A percentile compares a stretch with the other conserved stretches of the same genome.
Conservation (phyloP, 2,329 filamentous ascomycete species). For the Talaromyces piceae region DNA sequence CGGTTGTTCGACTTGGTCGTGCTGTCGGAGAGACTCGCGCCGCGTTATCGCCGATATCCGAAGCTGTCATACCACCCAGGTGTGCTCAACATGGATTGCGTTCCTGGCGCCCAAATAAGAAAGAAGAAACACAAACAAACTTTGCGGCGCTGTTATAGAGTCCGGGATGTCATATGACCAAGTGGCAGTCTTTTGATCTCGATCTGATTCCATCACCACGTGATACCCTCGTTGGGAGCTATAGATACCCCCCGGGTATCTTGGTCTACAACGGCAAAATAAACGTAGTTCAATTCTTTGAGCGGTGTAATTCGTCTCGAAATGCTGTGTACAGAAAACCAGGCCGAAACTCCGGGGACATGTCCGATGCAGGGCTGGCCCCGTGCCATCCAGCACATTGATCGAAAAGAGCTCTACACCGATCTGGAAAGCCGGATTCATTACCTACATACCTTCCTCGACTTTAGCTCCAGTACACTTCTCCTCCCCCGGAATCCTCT, state of each 20-base stretch:
- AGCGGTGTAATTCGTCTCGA: not conserved
- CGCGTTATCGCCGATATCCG: slow-evolving; percentile 12
- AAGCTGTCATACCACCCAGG: slow-evolving; percentile 9
- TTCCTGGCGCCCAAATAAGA: not conserved
- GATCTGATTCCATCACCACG: not conserved
- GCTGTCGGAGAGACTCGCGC: not conserved
- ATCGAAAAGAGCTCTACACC: slow-evolving; percentile 64
- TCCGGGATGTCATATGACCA: not conserved
- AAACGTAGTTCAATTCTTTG: not conserved
- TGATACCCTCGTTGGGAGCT: not conserved
- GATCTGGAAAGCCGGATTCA: slow-evolving; percentile 61
- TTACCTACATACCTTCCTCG: slow-evolving; percentile 68
- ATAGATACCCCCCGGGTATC: not conserved
- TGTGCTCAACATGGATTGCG: not conserved
- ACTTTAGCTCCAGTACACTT: slow-evolving; percentile 62
- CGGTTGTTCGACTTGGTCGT: no score
- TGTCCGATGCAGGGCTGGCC: slow-evolving; percentile 12
- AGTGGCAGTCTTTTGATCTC: not conserved
- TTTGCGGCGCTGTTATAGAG: not conserved
- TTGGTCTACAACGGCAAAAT: not conserved
- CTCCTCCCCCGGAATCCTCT: not conserved
- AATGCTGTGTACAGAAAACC: not conserved
- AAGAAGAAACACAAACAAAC: not conserved
- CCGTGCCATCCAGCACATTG: slow-evolving; percentile 50
- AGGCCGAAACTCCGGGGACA: not conserved